Evolutionary conservation across 441 rosid genomes (phyloP).

Genomic region (Daphne laureola): DNA sequence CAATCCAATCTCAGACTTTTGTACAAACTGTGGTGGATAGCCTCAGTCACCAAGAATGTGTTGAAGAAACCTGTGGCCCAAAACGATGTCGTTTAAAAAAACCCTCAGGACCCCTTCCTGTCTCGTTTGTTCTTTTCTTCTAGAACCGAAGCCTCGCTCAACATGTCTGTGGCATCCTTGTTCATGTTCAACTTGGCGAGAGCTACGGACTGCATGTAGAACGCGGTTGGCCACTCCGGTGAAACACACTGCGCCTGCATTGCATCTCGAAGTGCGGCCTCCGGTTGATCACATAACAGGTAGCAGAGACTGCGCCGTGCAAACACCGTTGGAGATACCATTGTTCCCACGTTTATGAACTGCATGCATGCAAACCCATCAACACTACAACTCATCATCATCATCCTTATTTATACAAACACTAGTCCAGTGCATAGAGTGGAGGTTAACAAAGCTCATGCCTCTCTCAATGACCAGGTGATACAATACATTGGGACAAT

Average conservation of each 20-base stretch:
- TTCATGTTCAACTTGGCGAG: conserved; percentile 71
- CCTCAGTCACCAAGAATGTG: conserved; percentile 20
- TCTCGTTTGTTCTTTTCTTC: conserved; percentile 56
- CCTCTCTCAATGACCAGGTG: not conserved
- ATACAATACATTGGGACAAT: not conserved
- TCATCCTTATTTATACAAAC: too few relatives aligned
- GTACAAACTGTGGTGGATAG: conserved; percentile 21
- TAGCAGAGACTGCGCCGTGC: conserved; percentile 78
- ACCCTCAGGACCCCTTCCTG: conserved; percentile 29
- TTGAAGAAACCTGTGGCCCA: not conserved
- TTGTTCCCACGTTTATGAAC: conserved; percentile 54
- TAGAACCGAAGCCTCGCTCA: conserved; percentile 60
- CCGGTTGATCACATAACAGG: conserved; percentile 55
- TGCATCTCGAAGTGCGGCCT: conserved; percentile 65
- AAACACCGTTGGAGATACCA: conserved; percentile 63
- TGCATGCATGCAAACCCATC: conserved; percentile 22
- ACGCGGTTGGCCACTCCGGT: conserved; percentile 77
- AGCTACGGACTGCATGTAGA: conserved; percentile 87
- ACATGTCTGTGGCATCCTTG: conserved; percentile 68
- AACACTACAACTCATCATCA: not conserved
- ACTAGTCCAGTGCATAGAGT: not conserved
- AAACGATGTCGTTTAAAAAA: too few relatives aligned
- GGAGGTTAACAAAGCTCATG: not conserved
- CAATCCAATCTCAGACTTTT: conserved; percentile 32
- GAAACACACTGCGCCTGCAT: conserved; percentile 62